Base-by-base conservation (phyloP, 305 asterid genomes). In the Fraxinus paxiana region DNA sequence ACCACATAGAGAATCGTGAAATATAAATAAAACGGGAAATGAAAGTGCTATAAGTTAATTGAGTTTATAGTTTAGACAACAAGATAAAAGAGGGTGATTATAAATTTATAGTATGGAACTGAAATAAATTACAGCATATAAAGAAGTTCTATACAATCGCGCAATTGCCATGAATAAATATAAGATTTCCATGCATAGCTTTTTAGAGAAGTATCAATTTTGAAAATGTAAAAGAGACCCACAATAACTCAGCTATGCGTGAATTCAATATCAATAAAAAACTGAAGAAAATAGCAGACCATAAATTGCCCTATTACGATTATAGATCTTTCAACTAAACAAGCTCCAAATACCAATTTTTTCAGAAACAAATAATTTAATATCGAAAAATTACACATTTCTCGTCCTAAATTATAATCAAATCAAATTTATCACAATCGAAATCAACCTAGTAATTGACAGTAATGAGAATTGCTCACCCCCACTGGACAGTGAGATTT, bases 401-500 rank as follows among this genome's bases (percentile, higher is more conserved):
- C 20, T 30, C 20, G 17, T 67, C 20, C 22, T 67, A 30, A 28
- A 67, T 13, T 12, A 69, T 5, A 30, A 69, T 30, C 10, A 28
- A 28, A 12, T 12, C 0, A 30, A 69, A 28, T 30, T 69, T 69
- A 69, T 30, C 38, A 28, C 74, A 12, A 69, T 30, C 9, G 22
- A 22, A 69, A 15, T 69, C 38, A 69, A 69, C 41, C 74, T 4
- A 71, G 10, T 1, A 51, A 81, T n/a, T 85, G 67, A 51, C 63
- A 43, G 17, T 20, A 48, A 22, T 5, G n/a, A 59, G 0, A 81
- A 54, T 76, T 82, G 17, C 43, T 84, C 87, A 94, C 98, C 98
- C 95, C 97, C 98, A 94, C 85, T 90, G 97, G 37, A 91, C 96
- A 80, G 92, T 82, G 84, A 94, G 94, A 78, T 93, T 87, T 75